A percentile compares a stretch with the other conserved stretches of the same genome.
Conservation (phyloP, 1,139 yeast genomes). For the Nakaseomyces delphensis region DNA sequence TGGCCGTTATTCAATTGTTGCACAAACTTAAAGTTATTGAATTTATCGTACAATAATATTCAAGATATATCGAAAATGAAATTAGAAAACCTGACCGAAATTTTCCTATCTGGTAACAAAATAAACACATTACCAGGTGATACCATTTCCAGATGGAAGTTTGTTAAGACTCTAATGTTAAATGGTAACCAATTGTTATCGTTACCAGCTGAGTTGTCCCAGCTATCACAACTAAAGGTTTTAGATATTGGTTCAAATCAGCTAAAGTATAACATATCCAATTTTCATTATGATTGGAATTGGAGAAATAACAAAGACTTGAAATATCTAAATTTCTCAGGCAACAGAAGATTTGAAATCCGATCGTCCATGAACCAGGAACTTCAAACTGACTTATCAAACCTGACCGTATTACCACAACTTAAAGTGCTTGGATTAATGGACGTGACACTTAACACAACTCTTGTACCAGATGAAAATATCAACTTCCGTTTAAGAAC, state of each 20-base stretch:
- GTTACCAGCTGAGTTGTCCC: constrained; percentile 81
- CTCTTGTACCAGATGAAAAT: constrained; percentile 77
- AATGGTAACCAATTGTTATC: constrained; percentile 83
- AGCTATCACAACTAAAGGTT: constrained; percentile 52
- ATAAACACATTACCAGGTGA: constrained; percentile 77
- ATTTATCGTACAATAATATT: constrained; percentile 75
- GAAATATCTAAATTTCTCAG: constrained; percentile 78
- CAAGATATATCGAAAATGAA: constrained; percentile 64
- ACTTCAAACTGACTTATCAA: constrained; percentile 47
- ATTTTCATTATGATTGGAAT: constrained; percentile 96
- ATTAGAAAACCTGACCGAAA: constrained; percentile 48
- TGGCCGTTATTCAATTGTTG: constrained; percentile 61
- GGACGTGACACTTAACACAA: constrained; percentile 88
- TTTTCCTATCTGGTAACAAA: constrained; percentile 81
- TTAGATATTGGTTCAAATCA: constrained; percentile 90
- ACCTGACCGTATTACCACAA: constrained; percentile 63
- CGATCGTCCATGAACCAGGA: constrained; percentile 37
- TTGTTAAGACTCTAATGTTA: constrained; percentile 54
- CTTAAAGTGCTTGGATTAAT: constrained; percentile 75
- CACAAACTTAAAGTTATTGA: constrained; percentile 51
- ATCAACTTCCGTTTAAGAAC: constrained; percentile 82
- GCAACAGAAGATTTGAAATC: constrained; percentile 85
- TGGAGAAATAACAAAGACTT: constrained; percentile 83
- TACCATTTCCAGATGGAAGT: constrained; percentile 55
- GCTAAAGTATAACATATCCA: constrained; percentile 82